Evolutionary conservation across 495 filamentous ascomycete species (phyloP), one percentile per base, ranked within the genome.

Genomic region (Daldinia bambusicola): DNA sequence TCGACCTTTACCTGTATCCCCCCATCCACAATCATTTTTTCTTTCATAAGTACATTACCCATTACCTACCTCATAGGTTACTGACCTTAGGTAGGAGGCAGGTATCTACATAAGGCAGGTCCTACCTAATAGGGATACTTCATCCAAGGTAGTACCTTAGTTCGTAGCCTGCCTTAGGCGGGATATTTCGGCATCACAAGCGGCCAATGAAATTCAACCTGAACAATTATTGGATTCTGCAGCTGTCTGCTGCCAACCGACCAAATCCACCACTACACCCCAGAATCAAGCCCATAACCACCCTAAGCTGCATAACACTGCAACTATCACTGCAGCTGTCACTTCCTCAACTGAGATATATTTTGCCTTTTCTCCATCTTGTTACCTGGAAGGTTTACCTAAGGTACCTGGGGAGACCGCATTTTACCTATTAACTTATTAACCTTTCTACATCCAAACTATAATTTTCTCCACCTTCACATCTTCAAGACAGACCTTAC

Each of bases 151-250:
- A n/a, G n/a, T n/a, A 26, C 26, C 26, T 26, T 26, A 26, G 26
- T 3, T 26, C 3, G 26, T 26, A 26, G 26, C 26, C 26, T 26
- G 26, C 26, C 26, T 26, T 40, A 55, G 52, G 31, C 52, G 31
- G 22, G 26, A 55, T 14, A 12, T 43, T 30, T 26, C 22, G 3
- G 32, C 34, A 51, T 62, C 45, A 8, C 6, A 7, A 9, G 22
- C 45, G 52, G 40, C 34, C 45, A 52, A 52, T 40, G 20, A 38
- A 52, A 50, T 18, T 20, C 5, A 36, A 61, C 36, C 22, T n/a
- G n/a, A 63, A 18, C 50, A 32, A 7, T 36, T 31, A 31, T 53
- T 55, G 20, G 61, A 26, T 38, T 48, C n/a, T 56, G 52, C 52
- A 43, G 18, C 31, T 52, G 12, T 36, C 62, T 38, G 37, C 51